Base-by-base conservation (phyloP, 805 yeast genomes). In the Teunomyces atbi region DNA sequence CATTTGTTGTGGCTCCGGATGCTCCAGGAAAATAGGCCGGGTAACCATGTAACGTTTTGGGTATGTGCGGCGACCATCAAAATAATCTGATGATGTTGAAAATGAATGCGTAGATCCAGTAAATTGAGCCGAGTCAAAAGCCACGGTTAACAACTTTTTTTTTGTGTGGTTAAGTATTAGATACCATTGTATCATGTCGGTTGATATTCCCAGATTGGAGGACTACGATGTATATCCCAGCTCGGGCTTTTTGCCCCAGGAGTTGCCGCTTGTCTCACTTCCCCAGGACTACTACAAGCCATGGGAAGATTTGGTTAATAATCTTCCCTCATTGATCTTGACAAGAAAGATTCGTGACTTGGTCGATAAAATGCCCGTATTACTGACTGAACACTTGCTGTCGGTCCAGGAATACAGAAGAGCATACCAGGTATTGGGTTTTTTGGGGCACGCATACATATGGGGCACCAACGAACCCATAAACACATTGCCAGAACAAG, bases 371-470 rank as follows among this genome's bases (percentile, higher is more conserved):
- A 52, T 91, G 56, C 88, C 90, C 1, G 47, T 74, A 2, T 71
- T 92, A 36, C 60, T 76, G 2, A 75, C 80, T 1, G 73, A 70
- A 6, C 61, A 73, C 4, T 67, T 85, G 29, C 48, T 47, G 1
- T 58, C 72, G 4, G 76, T 68, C 34, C 70, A 71, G 8, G 84
- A 88, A 53, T 74, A 76, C 60, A 77, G 96, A 61, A 76, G 97
- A 56, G 97, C 97, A 0, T 87, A 87, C 64, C 82, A 86, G 13
- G 69, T 89, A 2, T 71, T 91, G 23, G 84, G 92, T 10, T 91
- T 90, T 58, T 64, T 92, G 38, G 78, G 89, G 2, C 96, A 91
- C 64, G 96, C 94, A 1, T 91, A 91, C 60, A 83, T 91, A 19
- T 91, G 98, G 98, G 85, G 89, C 1, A 80, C 79, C 16, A 81